Conservation (phyloP, 768 basidiomycete genomes). For the Epithele typhae region DNA sequence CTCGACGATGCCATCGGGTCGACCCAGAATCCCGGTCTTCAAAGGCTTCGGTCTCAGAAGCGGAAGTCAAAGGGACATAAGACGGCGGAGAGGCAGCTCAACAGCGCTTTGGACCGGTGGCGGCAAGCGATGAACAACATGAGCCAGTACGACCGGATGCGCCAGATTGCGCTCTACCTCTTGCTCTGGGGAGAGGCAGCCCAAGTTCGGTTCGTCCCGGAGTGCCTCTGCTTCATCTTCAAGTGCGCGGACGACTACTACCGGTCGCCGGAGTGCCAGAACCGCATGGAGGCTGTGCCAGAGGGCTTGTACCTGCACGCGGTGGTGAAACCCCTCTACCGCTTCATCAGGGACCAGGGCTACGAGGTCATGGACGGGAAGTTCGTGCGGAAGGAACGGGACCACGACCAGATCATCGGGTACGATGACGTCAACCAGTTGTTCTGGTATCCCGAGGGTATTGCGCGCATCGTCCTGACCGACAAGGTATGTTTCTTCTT, state of each 20-base stretch:
- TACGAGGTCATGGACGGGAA: slow-evolving; percentile 96
- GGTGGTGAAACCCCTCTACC: slow-evolving; percentile 90
- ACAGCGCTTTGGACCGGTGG: slow-evolving; percentile 88
- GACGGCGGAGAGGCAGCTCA: slow-evolving; percentile 59
- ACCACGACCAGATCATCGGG: slow-evolving; percentile 93
- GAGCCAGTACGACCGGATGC: slow-evolving; percentile 95
- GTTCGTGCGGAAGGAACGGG: slow-evolving; percentile 88
- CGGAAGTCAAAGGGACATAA: slow-evolving; percentile 50
- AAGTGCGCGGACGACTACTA: slow-evolving; percentile 99
- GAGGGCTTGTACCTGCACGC: slow-evolving; percentile 92
- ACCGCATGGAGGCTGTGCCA: slow-evolving; percentile 83
- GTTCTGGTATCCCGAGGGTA: slow-evolving; percentile 99
- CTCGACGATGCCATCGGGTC: slow-evolving; percentile 96
- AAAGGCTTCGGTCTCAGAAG: slow-evolving; percentile 71
- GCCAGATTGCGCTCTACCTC: slow-evolving; percentile 93
- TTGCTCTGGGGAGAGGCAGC: slow-evolving; percentile 99
- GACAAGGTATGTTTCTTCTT: slow-evolving; percentile 63
- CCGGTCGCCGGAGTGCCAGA: slow-evolving; percentile 97
- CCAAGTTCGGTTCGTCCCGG: slow-evolving; percentile 93
- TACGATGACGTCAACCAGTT: slow-evolving; percentile 99
- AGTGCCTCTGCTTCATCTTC: slow-evolving; percentile 99
- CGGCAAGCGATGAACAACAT: slow-evolving; percentile 97
- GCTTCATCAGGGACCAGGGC: slow-evolving; percentile 95
- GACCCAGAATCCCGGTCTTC: slow-evolving; percentile 86
- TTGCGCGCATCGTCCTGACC: slow-evolving; percentile 81